Evolutionary conservation across 305 asterid species (phyloP).

Genomic region (Striga hermonthica): DNA sequence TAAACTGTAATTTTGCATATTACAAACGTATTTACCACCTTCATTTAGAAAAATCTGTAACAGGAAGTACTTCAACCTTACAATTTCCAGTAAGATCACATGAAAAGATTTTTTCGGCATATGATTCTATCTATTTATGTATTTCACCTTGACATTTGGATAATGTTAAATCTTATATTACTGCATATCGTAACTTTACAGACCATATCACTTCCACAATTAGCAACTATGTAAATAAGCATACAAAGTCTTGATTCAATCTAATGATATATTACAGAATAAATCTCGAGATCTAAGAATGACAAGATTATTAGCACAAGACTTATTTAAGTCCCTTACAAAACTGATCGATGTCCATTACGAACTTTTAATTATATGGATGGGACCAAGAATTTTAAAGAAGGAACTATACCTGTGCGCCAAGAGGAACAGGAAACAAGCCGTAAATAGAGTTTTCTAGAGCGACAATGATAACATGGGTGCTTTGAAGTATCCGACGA

Average conservation of each 20-base stretch:
- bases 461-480: conserved; percentile 63
- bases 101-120: conserved; percentile 11
- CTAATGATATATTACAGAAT: conserved; percentile 9
- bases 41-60: conserved; percentile 11
- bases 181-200: conserved; percentile 19
- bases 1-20: conserved; percentile 17
- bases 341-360: conserved; percentile 4
- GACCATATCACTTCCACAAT: conserved; percentile 13
- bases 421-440: conserved; percentile 93
- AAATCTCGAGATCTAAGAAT: conserved; percentile 23
- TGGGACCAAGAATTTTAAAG: conserved; percentile 15
- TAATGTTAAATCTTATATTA: conserved; percentile 5
- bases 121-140: neutral
- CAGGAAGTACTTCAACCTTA: neutral
- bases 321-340: conserved; percentile 11
- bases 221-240: conserved; percentile 17
- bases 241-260: conserved; percentile 12
- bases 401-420: conserved; percentile 77
- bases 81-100: conserved; percentile 12
- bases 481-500: conserved; percentile 68
- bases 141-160: conserved; percentile 5
- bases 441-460: conserved; percentile 84
- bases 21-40: conserved; percentile 9
- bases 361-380: conserved; percentile 10
- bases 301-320: conserved; percentile 22